Conservation (phyloP, 2,329 filamentous ascomycete species). For the Neonectria sp. region DNA sequence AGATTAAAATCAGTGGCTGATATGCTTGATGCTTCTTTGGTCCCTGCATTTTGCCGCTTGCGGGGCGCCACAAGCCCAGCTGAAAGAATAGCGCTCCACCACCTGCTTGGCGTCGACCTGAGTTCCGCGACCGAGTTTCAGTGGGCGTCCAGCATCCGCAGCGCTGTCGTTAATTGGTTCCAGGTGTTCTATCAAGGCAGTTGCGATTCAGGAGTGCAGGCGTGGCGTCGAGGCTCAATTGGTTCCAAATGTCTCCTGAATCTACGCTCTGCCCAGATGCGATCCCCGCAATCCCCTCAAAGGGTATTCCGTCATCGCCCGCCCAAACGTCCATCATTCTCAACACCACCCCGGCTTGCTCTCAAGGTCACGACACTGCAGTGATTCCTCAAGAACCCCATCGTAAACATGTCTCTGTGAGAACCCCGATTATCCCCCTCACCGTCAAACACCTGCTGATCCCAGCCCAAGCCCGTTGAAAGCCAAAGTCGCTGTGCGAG, state of each 20-base stretch:
- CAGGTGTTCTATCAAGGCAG: background rate
- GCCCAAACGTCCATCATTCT: slow-evolving; percentile 5
- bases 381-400: background rate
- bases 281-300: background rate
- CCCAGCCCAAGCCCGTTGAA: slow-evolving; percentile 57
- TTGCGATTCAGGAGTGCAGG: background rate
- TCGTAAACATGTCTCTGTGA: slow-evolving; percentile 36
- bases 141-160: slow-evolving; percentile 15
- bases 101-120: slow-evolving; percentile 31
- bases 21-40: slow-evolving; percentile 31
- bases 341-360: background rate
- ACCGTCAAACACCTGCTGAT: slow-evolving; percentile 2
- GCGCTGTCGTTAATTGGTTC: slow-evolving; percentile 4
- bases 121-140: slow-evolving; percentile 8
- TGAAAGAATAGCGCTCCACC: slow-evolving; percentile 40
- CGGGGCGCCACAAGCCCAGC: slow-evolving; percentile 41
- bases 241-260: background rate
- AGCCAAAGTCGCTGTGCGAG: slow-evolving; percentile 59
- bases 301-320: background rate
- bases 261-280: background rate
- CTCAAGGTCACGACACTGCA: background rate
- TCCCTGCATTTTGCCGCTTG: slow-evolving; percentile 21
- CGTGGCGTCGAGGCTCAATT: background rate
- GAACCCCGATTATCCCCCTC: background rate
- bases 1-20: slow-evolving; percentile 17